These are phyloP conservation scores for Talaromyces sp. DNA, from an alignment of 2,329 filamentous ascomycete species.

Conservation along the genomic window DNA sequence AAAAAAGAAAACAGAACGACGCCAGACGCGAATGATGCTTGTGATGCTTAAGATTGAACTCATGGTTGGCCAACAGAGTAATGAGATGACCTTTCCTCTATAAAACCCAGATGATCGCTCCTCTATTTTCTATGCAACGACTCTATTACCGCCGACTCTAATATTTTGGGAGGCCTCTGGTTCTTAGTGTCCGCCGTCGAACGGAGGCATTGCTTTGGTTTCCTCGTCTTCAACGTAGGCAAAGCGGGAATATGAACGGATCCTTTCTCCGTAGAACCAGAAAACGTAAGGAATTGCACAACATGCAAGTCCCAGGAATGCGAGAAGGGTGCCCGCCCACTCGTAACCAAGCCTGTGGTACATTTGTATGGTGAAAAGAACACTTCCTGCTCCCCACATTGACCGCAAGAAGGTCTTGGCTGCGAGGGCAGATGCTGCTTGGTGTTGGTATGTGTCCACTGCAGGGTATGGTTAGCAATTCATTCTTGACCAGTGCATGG, in stretches of 20 bases:
- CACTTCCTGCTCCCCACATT: slow-evolving; percentile 72
- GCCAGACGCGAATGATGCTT: not conserved
- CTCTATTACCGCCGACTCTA: not conserved
- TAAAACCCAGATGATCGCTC: no score
- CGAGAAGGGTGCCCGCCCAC: slow-evolving; percentile 69
- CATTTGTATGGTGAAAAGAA: slow-evolving; percentile 80
- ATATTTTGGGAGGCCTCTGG: no score
- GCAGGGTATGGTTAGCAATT: slow-evolving; percentile 10
- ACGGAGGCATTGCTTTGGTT: slow-evolving; percentile 18
- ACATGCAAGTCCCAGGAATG: slow-evolving; percentile 69
- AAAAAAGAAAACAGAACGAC: no score
- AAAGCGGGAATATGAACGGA: slow-evolving; percentile 64
- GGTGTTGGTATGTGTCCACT: slow-evolving; percentile 63
- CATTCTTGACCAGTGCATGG: not conserved
- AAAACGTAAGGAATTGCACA: slow-evolving; percentile 80
- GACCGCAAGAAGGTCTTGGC: slow-evolving; percentile 75
- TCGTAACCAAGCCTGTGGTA: slow-evolving; percentile 66
- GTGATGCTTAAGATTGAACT: not conserved
- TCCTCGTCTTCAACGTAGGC: slow-evolving; percentile 61
- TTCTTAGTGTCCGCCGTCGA: not conserved
- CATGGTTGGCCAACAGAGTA: no score
- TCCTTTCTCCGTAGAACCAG: slow-evolving; percentile 68
- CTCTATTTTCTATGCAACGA: no score
- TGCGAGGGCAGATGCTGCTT: slow-evolving; percentile 74
- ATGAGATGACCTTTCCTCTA: no score